phyloP scores from a whole-genome alignment of 495 filamentous ascomycete genomes.

The Penicillium subrubescens region DNA sequence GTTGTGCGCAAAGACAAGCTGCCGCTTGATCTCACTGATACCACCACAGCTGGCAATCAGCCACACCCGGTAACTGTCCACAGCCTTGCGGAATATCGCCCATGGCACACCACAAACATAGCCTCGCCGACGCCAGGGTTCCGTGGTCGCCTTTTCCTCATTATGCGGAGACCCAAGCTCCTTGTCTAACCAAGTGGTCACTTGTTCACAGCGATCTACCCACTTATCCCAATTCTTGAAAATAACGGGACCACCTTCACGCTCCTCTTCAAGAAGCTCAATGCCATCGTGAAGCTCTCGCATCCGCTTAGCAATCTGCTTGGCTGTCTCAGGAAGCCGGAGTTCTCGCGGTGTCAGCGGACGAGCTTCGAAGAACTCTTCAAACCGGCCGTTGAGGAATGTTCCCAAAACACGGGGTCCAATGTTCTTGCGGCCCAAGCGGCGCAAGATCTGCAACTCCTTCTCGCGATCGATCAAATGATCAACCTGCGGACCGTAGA shows the following conservation, averaged over 20 bases:
- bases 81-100: conserved; percentile 71
- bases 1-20: conserved; percentile 93
- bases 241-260: conserved; percentile 74
- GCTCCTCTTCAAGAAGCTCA: conserved; percentile 77
- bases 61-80: conserved; percentile 78
- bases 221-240: conserved; percentile 97
- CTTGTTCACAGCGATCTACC: conserved; percentile 76
- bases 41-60: conserved; percentile 73
- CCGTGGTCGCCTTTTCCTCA: conserved; percentile 35
- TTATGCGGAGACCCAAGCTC: conserved; percentile 55
- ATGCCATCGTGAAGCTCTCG: conserved; percentile 93
- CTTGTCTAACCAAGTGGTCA: conserved; percentile 75
- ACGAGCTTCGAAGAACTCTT: conserved; percentile 84
- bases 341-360: conserved; percentile 78
- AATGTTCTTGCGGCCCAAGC: conserved; percentile 88
- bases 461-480: conserved; percentile 93
- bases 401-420: conserved; percentile 92
- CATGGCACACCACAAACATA: conserved; percentile 85
- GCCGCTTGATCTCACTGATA: conserved; percentile 62
- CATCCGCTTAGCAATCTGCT: conserved; percentile 98
- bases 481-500: conserved; percentile 95
- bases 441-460: conserved; percentile 82
- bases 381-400: conserved; percentile 94
- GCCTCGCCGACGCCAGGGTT: conserved; percentile 67
- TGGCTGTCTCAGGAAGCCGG: conserved; percentile 77